Base-by-base conservation (phyloP, 495 filamentous ascomycete species). In the Hypoxylon subgilvum region DNA sequence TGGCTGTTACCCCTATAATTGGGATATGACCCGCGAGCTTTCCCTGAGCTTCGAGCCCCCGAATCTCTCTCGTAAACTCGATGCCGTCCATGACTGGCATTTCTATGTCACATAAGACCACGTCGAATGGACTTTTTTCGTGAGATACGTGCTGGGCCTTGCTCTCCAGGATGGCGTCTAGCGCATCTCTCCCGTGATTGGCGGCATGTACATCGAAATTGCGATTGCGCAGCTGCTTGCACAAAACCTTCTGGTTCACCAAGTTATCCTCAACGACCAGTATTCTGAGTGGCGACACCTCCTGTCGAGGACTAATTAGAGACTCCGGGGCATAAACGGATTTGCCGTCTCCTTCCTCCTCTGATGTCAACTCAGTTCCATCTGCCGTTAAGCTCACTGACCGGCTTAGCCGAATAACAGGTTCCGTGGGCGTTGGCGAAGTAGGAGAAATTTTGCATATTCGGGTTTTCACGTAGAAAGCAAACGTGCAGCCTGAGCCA, bases 71-170 rank as follows among this genome's bases (percentile, higher is more conserved):
- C 13, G 88, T 86, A 51, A 88, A 88, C 14, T 83, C 83, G 18
- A 87, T 80, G 7, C 90, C 90, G 67, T 92, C 86, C 84, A 91
- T 91, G 10, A 92, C 73, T 0, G 90, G 90, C 90, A 93, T 93
- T 64, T 92, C 89, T 43, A 90, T 85, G 63, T 93, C 90, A 87
- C 91, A 91, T 2, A 92, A 73, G 14, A 92, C 80, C 18, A 88
- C 79, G 16, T 64, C 82, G 7, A 90, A 69, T 0, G 67, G 54
- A 21, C 19, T 49, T 7, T 21, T 64, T 4, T 70, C 53, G 3
- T 67, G 60, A 16, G 69, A 69, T 8, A 35, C 38, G 14, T 34
- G 17, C 9, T 31, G 28, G 17, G 47, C 38, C 22, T 40, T 76
- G 64, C 23, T 77, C 22, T 45, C 58, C 64, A 47, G 65, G 13